A percentile compares a stretch with the other conserved stretches of the same genome.
Conservation (phyloP, 495 filamentous ascomycete genomes). For the Talaromyces ruber region DNA sequence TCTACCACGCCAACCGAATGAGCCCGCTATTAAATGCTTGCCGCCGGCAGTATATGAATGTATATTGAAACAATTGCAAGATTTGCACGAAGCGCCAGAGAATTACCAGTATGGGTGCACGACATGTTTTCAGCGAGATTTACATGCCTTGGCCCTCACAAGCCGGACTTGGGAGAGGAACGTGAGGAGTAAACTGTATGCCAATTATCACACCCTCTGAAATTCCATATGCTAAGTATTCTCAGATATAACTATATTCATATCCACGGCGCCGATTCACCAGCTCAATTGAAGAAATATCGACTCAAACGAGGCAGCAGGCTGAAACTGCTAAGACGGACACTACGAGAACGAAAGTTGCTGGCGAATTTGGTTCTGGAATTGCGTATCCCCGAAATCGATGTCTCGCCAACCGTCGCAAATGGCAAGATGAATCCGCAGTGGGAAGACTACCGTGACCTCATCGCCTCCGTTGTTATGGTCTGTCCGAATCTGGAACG, state of each 20-base stretch:
- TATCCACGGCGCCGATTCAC: slow-evolving; percentile 60
- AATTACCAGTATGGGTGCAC: slow-evolving; percentile 45
- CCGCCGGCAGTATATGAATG: slow-evolving; percentile 50
- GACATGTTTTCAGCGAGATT: slow-evolving; percentile 71
- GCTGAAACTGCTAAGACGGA: slow-evolving; percentile 66
- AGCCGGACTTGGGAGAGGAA: slow-evolving; percentile 60
- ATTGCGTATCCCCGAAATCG: slow-evolving; percentile 60
- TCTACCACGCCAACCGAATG: slow-evolving; percentile 24
- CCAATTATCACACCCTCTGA: slow-evolving; percentile 2
- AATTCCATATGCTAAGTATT: slow-evolving; percentile 9
- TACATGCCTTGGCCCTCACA: slow-evolving; percentile 58
- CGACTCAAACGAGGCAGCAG: slow-evolving; percentile 60
- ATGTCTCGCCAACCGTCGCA: slow-evolving; percentile 33
- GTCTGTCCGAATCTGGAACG: slow-evolving; percentile 78
- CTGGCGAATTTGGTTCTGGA: slow-evolving; percentile 66
- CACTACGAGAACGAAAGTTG: slow-evolving; percentile 59
- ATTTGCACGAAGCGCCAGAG: slow-evolving; percentile 30
- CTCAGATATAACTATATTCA: slow-evolving; percentile 61
- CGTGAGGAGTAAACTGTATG: slow-evolving; percentile 57
- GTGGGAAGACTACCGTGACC: slow-evolving; percentile 56
- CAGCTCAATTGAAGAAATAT: slow-evolving; percentile 53
- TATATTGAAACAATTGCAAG: slow-evolving; percentile 43
- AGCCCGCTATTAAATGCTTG: slow-evolving; percentile 39
- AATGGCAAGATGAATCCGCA: slow-evolving; percentile 35
- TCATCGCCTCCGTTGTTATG: slow-evolving; percentile 76